phyloP scores from a whole-genome alignment of 768 basidiomycete species.

The Lactarius quietus region DNA sequence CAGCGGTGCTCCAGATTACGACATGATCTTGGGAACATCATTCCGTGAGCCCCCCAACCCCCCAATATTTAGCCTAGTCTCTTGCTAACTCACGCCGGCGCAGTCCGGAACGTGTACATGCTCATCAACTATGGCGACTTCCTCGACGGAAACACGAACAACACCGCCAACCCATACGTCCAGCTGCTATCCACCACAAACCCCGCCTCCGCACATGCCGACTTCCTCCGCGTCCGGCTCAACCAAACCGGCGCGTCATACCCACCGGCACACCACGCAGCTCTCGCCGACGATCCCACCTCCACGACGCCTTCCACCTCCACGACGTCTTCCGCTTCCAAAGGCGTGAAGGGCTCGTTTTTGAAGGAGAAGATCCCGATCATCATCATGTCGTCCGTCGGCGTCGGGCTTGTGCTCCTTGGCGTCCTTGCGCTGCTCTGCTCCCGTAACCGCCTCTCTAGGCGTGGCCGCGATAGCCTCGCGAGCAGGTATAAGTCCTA shows the following conservation, averaged over 20 bases:
- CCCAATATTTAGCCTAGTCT: conserved; percentile 1
- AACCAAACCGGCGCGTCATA: conserved; percentile 33
- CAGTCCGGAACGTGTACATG: conserved; percentile 39
- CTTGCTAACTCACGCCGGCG: neutral
- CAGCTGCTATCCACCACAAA: conserved; percentile 64
- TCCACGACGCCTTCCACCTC: neutral
- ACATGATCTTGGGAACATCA: conserved; percentile 37
- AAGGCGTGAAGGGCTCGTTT: neutral
- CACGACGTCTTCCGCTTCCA: neutral
- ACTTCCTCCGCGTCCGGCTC: conserved; percentile 63
- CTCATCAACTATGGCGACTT: conserved; percentile 38
- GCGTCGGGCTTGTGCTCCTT: neutral
- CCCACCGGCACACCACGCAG: conserved; percentile 31
- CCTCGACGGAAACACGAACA: conserved; percentile 29
- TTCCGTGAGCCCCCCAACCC: conserved; percentile 33
- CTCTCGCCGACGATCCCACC: neutral
- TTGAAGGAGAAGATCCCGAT: conserved; percentile 6
- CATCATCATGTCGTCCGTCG: neutral
- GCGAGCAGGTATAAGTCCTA: conserved; percentile 7
- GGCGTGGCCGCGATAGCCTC: neutral
- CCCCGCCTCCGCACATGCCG: conserved; percentile 47
- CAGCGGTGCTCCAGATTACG: conserved; percentile 28
- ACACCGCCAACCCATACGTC: conserved; percentile 56
- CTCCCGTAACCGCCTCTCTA: neutral
- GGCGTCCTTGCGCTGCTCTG: conserved; percentile 1